Evolutionary conservation across 1,284 basidiomycete genomes (phyloP).

Genomic region (Cutaneotrichosporon sp.): DNA sequence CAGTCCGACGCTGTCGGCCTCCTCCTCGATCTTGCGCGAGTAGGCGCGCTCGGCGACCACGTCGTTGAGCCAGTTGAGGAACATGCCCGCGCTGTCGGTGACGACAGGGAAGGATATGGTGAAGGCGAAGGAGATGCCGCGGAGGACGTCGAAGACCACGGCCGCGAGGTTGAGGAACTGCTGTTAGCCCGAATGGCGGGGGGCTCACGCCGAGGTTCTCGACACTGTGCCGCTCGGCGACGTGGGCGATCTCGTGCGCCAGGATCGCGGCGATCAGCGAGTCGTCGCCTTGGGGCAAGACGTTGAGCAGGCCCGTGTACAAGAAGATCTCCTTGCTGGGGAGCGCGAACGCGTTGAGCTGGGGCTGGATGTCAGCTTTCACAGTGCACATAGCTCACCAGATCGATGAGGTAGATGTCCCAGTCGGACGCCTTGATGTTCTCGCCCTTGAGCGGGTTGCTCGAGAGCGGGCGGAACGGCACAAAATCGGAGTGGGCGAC

Average conservation of each 20-base stretch:
- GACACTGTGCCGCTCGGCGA: constrained; percentile 57
- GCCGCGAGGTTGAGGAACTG: constrained; percentile 58
- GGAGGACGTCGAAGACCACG: constrained; percentile 58
- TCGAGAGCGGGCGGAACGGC: constrained; percentile 50
- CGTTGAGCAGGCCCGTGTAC: constrained; percentile 57
- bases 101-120: constrained; percentile 58
- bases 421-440: constrained; percentile 54
- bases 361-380: constrained; percentile 41
- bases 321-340: constrained; percentile 59
- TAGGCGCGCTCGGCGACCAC: constrained; percentile 57
- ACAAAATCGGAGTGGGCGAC: constrained; percentile 48
- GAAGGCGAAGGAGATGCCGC: constrained; percentile 57
- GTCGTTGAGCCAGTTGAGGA: constrained; percentile 58
- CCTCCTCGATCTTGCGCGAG: constrained; percentile 58
- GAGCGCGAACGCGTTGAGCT: constrained; percentile 57
- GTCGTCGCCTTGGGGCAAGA: constrained; percentile 53
- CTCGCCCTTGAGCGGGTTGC: constrained; percentile 54
- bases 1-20: constrained; percentile 58
- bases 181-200: neutral
- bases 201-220: constrained; percentile 56
- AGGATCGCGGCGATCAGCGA: constrained; percentile 57
- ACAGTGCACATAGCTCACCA: constrained; percentile 43
- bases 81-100: constrained; percentile 55
- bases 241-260: constrained; percentile 58
- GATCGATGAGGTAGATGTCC: constrained; percentile 57